These are phyloP conservation scores for Mycena sanguinolenta DNA, from an alignment of 768 basidiomycete species.

Conservation along the genomic window DNA sequence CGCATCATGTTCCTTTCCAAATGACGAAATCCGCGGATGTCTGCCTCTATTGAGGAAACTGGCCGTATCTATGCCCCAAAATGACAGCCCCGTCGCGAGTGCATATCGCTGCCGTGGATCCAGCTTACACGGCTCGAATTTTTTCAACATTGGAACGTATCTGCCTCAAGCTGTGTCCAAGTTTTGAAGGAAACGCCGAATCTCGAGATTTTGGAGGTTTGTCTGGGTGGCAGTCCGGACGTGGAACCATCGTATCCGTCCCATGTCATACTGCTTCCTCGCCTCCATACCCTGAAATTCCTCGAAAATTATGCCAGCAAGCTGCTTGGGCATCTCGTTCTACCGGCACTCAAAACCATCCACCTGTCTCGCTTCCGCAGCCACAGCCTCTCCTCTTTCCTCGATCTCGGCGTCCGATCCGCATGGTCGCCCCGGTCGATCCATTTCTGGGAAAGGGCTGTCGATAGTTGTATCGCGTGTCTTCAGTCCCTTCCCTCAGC, in stretches of 20 bases:
- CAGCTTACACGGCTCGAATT: slow-evolving; percentile 19
- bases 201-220: slow-evolving; percentile 6
- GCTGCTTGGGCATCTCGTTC: slow-evolving; percentile 13
- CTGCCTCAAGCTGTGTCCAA: not conserved
- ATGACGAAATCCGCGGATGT: not conserved
- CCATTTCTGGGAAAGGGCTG: not conserved
- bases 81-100: not conserved
- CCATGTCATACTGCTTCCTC: not conserved
- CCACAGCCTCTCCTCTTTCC: not conserved
- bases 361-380: not conserved
- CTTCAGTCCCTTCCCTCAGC: slow-evolving; percentile 8
- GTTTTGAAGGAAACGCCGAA: slow-evolving; percentile 9
- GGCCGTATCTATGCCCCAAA: not conserved
- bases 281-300: slow-evolving; percentile 14
- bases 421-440: slow-evolving; percentile 3
- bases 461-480: not conserved
- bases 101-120: slow-evolving; percentile 22
- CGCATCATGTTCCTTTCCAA: not conserved
- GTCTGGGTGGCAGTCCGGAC: not conserved
- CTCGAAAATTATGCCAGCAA: not conserved
- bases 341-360: slow-evolving; percentile 3
- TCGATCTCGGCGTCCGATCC: not conserved
- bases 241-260: too few species aligned
- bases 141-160: not conserved
- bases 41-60: slow-evolving; percentile 10